Evolutionary conservation across 352 stramenopile genomes (phyloP), one percentile per base, ranked within the genome.

Genomic region (Globisporangium cederbergense): DNA sequence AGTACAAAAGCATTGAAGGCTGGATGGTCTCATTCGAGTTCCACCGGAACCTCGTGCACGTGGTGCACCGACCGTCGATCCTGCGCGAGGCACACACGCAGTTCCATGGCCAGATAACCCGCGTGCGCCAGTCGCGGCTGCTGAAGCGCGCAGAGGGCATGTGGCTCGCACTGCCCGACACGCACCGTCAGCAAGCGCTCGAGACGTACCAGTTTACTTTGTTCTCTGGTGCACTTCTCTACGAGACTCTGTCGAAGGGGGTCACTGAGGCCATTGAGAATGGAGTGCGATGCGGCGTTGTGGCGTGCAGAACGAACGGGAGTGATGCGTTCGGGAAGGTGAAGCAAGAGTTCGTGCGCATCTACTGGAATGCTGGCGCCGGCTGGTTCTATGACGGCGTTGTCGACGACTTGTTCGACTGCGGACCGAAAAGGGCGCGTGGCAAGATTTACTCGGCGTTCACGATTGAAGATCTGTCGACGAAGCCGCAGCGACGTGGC

Each of bases 21-120:
- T 90, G 81, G 81, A 65, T 67, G 30, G 58, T 90, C 25, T 76
- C 69, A 30, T 89, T 89, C 43, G 81, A 90, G 68, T 64, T 89
- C 38, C 81, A 89, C 57, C 81, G 79, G 49, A 89, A 90, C 54
- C 62, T 90, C 43, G 67, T 90, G 51, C 77, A 83, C 57, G 74
- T 90, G 3, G 81, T 86, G 51, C 78, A 73, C 18, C 79, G 81
- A 40, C 81, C 81, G 13, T 90, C 81, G 4, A 73, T 88, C 8
- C 51, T 90, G 49, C 58, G 72, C 28, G 71, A 89, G 32, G 76
- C 81, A 1, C 76, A 78, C n/a, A 73, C 71, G 10, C 76, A 89
- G 40, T 58, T 90, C 13, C 74, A 85, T 1, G 78, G 70, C 16
- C 79, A 89, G 65, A 74, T 90, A 32, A 75, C 60, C 16, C 71